Evolutionary conservation across 495 filamentous ascomycete species (phyloP).

Genomic region (Talaromyces trachyspermus): DNA sequence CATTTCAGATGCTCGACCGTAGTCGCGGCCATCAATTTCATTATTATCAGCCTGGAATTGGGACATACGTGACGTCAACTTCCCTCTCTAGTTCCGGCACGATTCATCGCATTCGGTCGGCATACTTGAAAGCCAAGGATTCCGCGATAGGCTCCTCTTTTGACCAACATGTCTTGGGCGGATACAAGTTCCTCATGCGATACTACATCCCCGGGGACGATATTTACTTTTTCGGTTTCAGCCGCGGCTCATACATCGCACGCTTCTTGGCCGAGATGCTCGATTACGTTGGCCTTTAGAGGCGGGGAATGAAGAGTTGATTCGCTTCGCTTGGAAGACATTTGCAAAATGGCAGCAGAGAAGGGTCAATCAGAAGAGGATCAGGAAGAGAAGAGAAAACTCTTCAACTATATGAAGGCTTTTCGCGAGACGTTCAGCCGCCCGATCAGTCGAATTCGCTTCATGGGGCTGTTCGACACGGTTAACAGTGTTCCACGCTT

Average conservation of each 20-base stretch:
- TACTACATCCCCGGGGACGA: conserved; percentile 75
- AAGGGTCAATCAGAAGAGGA: conserved; percentile 46
- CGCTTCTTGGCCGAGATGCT: conserved; percentile 85
- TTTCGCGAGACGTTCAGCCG: conserved; percentile 83
- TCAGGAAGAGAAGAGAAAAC: conserved; percentile 52
- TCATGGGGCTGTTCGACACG: conserved; percentile 42
- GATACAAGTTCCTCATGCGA: conserved; percentile 84
- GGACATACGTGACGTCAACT: conserved; percentile 68
- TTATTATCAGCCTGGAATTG: conserved; percentile 61
- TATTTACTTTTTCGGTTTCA: conserved; percentile 80
- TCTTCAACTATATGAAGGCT: conserved; percentile 71
- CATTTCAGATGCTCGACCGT: conserved; percentile 45
- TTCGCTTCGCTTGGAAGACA: conserved; percentile 79
- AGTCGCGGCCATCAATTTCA: conserved; percentile 40
- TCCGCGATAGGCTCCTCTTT: conserved; percentile 79
- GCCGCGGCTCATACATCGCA: conserved; percentile 79
- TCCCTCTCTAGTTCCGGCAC: conserved; percentile 59
- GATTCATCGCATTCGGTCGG: conserved; percentile 59
- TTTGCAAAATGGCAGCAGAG: conserved; percentile 80
- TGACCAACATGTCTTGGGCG: conserved; percentile 74
- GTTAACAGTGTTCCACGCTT: conserved; percentile 80
- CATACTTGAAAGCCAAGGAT: conserved; percentile 78
- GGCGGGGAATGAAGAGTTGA: conserved; percentile 83
- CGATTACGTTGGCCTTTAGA: conserved; percentile 72
- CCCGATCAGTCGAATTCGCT: conserved; percentile 60